Percentiles rank a stretch among this genome's conserved stretches.
Evolutionary conservation across 2,329 filamentous ascomycete species (phyloP).

Genomic region (Xylaria arbuscula): DNA sequence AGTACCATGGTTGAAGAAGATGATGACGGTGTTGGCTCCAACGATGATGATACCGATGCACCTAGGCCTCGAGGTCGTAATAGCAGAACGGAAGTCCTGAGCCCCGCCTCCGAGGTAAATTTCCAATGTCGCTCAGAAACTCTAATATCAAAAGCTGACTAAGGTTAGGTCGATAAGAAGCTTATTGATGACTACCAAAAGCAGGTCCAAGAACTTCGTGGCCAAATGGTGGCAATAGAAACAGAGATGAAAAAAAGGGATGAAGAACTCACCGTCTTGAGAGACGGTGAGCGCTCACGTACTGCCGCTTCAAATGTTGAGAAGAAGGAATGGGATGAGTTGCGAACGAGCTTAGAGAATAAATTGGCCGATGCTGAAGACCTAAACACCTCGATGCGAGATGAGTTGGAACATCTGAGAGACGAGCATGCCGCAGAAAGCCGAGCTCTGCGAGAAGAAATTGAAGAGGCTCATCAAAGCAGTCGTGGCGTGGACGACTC

Average conservation of each 20-base stretch:
- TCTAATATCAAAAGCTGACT: conserved; percentile 30
- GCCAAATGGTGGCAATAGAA: conserved; percentile 79
- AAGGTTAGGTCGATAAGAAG: conserved; percentile 72
- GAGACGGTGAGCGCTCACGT: conserved; percentile 68
- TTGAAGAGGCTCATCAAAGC: conserved; percentile 64
- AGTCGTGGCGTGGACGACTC: conserved; percentile 54
- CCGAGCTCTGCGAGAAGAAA: conserved; percentile 70
- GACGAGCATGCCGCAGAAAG: conserved; percentile 74
- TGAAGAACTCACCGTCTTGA: conserved; percentile 70
- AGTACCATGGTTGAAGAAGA: conserved; percentile 98
- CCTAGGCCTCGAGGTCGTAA: conserved; percentile 67
- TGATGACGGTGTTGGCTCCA: conserved; percentile 73
- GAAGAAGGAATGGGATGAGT: conserved; percentile 76
- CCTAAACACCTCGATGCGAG: conserved; percentile 81
- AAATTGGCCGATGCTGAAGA: conserved; percentile 79
- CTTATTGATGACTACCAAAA: conserved; percentile 81
- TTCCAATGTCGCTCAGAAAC: background rate
- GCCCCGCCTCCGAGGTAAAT: conserved; percentile 56
- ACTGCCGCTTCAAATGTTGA: conserved; percentile 67
- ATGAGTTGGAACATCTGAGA: conserved; percentile 80
- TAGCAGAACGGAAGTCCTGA: conserved; percentile 51
- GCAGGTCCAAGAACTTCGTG: conserved; percentile 79
- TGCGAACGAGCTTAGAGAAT: conserved; percentile 74
- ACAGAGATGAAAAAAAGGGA: conserved; percentile 76
- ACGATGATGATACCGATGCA: conserved; percentile 69